Base-by-base conservation (phyloP, 805 yeast species). In the Yamadazyma nakazawae region DNA sequence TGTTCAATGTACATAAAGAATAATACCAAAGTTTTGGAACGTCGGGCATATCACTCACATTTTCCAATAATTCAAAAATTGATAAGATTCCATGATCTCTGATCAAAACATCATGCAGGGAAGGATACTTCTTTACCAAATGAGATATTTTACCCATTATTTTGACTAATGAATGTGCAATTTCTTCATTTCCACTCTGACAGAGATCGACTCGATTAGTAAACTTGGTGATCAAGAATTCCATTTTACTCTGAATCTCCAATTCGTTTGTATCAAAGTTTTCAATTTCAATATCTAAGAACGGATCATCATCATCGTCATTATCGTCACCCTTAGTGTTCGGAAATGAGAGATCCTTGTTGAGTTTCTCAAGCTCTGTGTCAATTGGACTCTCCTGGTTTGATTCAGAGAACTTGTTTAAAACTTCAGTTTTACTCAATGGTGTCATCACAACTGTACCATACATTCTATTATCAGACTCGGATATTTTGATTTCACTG, bases 51-150 rank as follows among this genome's bases (percentile, higher is more conserved):
- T 70, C 74, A 19, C 57, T 57, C 0, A 66, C 64, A 45, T 58
- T 59, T 28, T 70, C 75, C 28, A 71, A 55, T 10, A 72, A 51
- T 49, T 72, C 77, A 46, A 72, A 55, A 6, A 72, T 52, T 1
- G 74, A 60, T 10, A 68, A 53, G 1, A 72, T 58, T 0, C 76
- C 76, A 49, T 72, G 77, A 34, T 70, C 75, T 45, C 72, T 59
- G n/a, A 71, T 60, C 32, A 72, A 54, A 0, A 59, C 60, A 36
- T 65, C 68, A 46, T 70, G 75, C 66, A 68, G 71, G 8, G 56
- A 47, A 7, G 72, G 69, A 49, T 72, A 68, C 49, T 71, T 71
- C 48, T 64, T 64, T 5, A 68, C 67, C 39, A 71, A 53, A 42
- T 68, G 68, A 19, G 66, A 54, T 58, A 72, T 68, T 39, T 69